Evolutionary conservation across 2,329 filamentous ascomycete species (phyloP).

Genomic region (Endoconidiophora laricicola): DNA sequence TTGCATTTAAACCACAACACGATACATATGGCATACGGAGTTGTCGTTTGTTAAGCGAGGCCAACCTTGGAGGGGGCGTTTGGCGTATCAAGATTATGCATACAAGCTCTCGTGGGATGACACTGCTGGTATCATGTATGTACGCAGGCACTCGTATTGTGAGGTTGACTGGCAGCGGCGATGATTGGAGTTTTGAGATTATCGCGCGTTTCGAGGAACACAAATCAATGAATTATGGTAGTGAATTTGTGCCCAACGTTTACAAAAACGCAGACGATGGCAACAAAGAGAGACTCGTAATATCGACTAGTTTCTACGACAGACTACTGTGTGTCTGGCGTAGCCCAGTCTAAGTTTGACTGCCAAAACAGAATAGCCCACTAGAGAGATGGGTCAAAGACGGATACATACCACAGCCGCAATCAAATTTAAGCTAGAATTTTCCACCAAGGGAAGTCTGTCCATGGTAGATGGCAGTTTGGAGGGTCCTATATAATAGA

Average conservation of each 20-base stretch:
- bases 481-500: too few species aligned
- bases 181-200: constrained; percentile 44
- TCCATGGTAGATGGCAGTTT: too few species aligned
- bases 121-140: constrained; percentile 81
- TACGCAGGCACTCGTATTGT: constrained; percentile 66
- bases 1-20: constrained; percentile 30
- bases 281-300: constrained; percentile 22
- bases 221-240: constrained; percentile 88
- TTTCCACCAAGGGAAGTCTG: too few species aligned
- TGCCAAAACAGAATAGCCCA: background rate
- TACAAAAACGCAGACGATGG: background rate
- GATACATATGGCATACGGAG: constrained; percentile 25
- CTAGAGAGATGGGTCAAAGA: too few species aligned
- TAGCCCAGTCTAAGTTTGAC: constrained; percentile 1
- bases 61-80: constrained; percentile 61
- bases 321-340: constrained; percentile 52
- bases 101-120: constrained; percentile 17
- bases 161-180: constrained; percentile 23
- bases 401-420: too few species aligned
- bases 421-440: too few species aligned
- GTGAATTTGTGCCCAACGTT: constrained; percentile 41
- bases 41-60: constrained; percentile 40
- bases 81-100: constrained; percentile 62
- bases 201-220: constrained; percentile 66
- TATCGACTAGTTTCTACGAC: constrained; percentile 68